Evolutionary conservation across 2,329 filamentous ascomycete species (phyloP).

Genomic region (Setomelanomma holmii): DNA sequence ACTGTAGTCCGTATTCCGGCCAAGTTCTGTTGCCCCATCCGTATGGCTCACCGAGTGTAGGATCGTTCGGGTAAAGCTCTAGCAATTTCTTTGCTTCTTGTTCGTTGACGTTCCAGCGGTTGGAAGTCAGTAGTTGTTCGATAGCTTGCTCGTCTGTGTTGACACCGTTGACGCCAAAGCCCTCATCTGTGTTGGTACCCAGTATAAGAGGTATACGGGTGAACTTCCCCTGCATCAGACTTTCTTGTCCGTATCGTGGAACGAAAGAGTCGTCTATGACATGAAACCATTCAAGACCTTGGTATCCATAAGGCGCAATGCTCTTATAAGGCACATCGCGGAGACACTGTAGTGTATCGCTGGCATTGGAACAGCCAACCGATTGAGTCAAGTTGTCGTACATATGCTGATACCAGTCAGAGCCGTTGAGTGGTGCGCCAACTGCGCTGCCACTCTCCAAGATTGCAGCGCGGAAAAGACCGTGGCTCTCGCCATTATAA

Average conservation of each 20-base stretch:
- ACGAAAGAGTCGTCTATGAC: slow-evolving; percentile 38
- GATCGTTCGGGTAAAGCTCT: slow-evolving; percentile 44
- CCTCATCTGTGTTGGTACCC: slow-evolving; percentile 72
- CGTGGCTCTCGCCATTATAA: slow-evolving; percentile 45
- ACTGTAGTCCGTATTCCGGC: slow-evolving; percentile 37
- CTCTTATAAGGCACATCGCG: slow-evolving; percentile 33
- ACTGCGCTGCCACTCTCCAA: slow-evolving; percentile 46
- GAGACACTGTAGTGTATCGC: slow-evolving; percentile 35
- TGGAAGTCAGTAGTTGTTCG: slow-evolving; percentile 39
- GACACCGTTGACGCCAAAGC: slow-evolving; percentile 61
- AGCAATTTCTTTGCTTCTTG: slow-evolving; percentile 28
- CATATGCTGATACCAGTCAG: slow-evolving; percentile 42
- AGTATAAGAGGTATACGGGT: slow-evolving; percentile 68
- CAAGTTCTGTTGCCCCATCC: slow-evolving; percentile 40
- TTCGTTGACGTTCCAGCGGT: slow-evolving; percentile 36
- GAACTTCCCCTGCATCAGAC: slow-evolving; percentile 58
- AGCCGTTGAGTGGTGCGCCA: slow-evolving; percentile 36
- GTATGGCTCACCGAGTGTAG: slow-evolving; percentile 55
- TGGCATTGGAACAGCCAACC: slow-evolving; percentile 30
- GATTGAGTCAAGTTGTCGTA: slow-evolving; percentile 36
- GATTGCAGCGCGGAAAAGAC: slow-evolving; percentile 54
- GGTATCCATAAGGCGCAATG: slow-evolving; percentile 36
- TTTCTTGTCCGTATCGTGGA: slow-evolving; percentile 42
- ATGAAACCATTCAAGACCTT: slow-evolving; percentile 41
- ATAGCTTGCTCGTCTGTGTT: slow-evolving; percentile 50